Conservation (phyloP, 1,284 basidiomycete genomes). For the Microstroma glucosiphilum region DNA sequence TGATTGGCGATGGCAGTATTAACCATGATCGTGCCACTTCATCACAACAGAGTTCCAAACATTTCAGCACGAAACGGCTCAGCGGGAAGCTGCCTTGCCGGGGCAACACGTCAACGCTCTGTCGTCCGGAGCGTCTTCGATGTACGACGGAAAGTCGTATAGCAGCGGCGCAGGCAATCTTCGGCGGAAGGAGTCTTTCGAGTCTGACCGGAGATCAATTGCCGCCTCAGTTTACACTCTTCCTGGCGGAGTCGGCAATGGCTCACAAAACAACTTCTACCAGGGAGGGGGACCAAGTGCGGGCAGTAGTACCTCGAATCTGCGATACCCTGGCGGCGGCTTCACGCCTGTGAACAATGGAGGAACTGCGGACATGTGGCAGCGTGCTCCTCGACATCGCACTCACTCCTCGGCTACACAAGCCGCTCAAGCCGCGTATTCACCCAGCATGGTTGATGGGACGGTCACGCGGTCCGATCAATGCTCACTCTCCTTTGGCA, state of each 20-base stretch:
- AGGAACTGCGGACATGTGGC: conserved; percentile 17
- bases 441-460: conserved; percentile 19
- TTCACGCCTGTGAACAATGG: conserved; percentile 9
- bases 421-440: conserved; percentile 32
- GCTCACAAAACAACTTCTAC: conserved; percentile 25
- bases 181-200: conserved; percentile 28
- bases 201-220: conserved; percentile 37
- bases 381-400: conserved; percentile 26
- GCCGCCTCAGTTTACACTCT: conserved; percentile 36
- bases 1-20: neutral
- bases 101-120: neutral
- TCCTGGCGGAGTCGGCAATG: conserved; percentile 17
- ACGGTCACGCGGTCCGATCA: conserved; percentile 22
- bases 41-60: conserved; percentile 13
- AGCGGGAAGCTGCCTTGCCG: neutral
- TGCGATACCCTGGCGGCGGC: conserved; percentile 1
- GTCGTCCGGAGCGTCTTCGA: conserved; percentile 32
- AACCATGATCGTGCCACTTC: neutral
- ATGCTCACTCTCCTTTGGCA: conserved; percentile 28
- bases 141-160: conserved; percentile 24
- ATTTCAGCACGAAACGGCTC: conserved; percentile 12
- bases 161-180: no score
- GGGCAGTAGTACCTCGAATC: neutral
- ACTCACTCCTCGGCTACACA: conserved; percentile 36
- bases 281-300: neutral